phyloP scores from a whole-genome alignment of 2,329 filamentous ascomycete species.

The Penicillium glabrum region DNA sequence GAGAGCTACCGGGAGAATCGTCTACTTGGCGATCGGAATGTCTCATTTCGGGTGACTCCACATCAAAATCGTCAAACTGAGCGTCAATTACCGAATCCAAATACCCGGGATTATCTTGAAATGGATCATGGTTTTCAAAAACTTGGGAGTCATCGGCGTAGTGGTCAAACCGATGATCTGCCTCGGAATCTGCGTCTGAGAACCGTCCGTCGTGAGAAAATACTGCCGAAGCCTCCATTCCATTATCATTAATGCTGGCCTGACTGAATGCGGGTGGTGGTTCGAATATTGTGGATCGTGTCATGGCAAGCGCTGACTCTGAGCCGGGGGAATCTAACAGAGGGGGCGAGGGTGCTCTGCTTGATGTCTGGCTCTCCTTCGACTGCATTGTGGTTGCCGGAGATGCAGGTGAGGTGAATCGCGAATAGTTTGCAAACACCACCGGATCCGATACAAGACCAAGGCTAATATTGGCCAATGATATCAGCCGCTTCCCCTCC shows the following conservation, averaged over 20 bases:
- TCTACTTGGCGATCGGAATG: conserved; percentile 3
- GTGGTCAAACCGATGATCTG: conserved; percentile 25
- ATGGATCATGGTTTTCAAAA: conserved; percentile 30
- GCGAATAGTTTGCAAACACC: conserved; percentile 49
- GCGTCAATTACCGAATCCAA: conserved; percentile 39
- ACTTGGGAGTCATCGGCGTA: conserved; percentile 27
- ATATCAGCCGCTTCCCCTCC: conserved; percentile 46
- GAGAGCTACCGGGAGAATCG: conserved; percentile 16
- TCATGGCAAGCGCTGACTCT: conserved; percentile 31
- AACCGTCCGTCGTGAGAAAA: conserved; percentile 42
- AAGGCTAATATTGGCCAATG: conserved; percentile 45
- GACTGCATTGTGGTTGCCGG: conserved; percentile 35
- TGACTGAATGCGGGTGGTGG: conserved; percentile 16
- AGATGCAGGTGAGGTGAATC: conserved; percentile 34
- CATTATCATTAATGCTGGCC: background rate
- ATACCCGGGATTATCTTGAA: conserved; percentile 39
- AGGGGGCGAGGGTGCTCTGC: conserved; percentile 29
- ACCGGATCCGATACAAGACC: conserved; percentile 50
- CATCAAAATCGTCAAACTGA: conserved; percentile 35
- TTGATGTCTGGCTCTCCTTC: conserved; percentile 30
- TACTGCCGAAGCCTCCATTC: conserved; percentile 31
- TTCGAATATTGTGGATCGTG: conserved; percentile 41
- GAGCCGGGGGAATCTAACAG: conserved; percentile 24
- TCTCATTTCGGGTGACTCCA: conserved; percentile 22
- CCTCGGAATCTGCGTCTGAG: conserved; percentile 44